These are phyloP conservation scores for Coprinopsis marcescibilis DNA, from an alignment of 768 basidiomycete species.

Conservation along the genomic window DNA sequence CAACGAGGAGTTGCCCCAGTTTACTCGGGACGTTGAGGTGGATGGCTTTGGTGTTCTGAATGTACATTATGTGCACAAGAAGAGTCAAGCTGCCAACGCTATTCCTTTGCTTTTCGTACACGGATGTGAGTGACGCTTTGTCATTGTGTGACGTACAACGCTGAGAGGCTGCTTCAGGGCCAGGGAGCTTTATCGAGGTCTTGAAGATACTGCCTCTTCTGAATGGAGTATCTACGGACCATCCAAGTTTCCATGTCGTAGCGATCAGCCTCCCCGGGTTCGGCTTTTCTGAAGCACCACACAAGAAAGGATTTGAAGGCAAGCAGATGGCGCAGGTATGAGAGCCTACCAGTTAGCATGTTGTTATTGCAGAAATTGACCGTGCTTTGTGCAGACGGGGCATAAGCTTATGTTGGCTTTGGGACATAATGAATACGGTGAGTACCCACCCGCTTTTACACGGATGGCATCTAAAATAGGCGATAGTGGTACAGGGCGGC, in stretches of 20 bases:
- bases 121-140: constrained; percentile 33
- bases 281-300: constrained; percentile 55
- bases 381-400: neutral
- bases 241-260: constrained; percentile 60
- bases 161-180: constrained; percentile 36
- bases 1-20: constrained; percentile 49
- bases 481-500: constrained; percentile 40
- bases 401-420: constrained; percentile 46
- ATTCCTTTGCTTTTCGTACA: constrained; percentile 41
- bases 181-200: constrained; percentile 53
- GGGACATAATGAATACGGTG: constrained; percentile 45
- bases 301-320: constrained; percentile 40
- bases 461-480: constrained; percentile 12
- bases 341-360: neutral
- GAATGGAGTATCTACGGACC: constrained; percentile 31
- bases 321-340: constrained; percentile 34
- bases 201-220: constrained; percentile 53
- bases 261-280: constrained; percentile 53
- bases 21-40: constrained; percentile 45
- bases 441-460: neutral
- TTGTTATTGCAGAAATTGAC: neutral
- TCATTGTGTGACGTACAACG: neutral
- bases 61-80: constrained; percentile 54
- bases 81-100: constrained; percentile 34
- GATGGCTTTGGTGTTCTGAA: constrained; percentile 36